Evolutionary conservation across 495 filamentous ascomycete genomes (phyloP).

Genomic region (Aspergillus nidulans): DNA sequence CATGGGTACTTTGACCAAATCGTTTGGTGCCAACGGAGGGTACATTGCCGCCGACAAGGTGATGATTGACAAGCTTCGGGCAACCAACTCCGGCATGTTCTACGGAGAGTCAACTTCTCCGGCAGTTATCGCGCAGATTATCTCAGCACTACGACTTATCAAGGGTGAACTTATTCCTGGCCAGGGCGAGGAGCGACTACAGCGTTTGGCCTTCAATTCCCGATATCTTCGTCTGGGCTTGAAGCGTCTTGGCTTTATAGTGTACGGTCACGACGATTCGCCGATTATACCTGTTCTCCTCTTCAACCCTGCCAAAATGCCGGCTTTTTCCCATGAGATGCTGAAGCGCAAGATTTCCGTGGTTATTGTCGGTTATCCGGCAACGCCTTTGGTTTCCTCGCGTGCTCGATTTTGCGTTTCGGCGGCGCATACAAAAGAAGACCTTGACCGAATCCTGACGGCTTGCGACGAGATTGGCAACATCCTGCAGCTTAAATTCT

Average conservation of each 20-base stretch:
- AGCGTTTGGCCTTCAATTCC: constrained; percentile 97
- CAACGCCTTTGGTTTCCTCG: constrained; percentile 92
- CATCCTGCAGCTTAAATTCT: constrained; percentile 91
- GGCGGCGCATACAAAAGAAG: constrained; percentile 95
- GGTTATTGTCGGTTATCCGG: constrained; percentile 95
- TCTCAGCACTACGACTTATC: constrained; percentile 79
- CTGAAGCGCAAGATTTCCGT: constrained; percentile 96
- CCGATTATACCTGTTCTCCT: constrained; percentile 92
- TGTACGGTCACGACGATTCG: constrained; percentile 95
- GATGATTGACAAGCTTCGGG: constrained; percentile 86
- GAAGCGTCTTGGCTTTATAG: constrained; percentile 94
- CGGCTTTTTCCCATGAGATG: constrained; percentile 98
- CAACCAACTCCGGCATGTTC: constrained; percentile 78
- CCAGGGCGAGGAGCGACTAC: constrained; percentile 92
- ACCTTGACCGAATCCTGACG: constrained; percentile 82
- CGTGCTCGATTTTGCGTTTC: constrained; percentile 94
- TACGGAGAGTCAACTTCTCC: constrained; percentile 87
- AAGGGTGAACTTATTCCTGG: constrained; percentile 80
- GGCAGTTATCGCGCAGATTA: constrained; percentile 82
- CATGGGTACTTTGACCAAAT: constrained; percentile 98
- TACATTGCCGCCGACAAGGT: constrained; percentile 88
- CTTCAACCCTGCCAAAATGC: constrained; percentile 96
- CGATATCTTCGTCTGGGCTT: constrained; percentile 93
- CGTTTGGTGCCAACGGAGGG: constrained; percentile 96
- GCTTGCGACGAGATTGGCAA: constrained; percentile 94